Conservation (phyloP, 2,329 filamentous ascomycete genomes). For the Diaporthe sp. region DNA sequence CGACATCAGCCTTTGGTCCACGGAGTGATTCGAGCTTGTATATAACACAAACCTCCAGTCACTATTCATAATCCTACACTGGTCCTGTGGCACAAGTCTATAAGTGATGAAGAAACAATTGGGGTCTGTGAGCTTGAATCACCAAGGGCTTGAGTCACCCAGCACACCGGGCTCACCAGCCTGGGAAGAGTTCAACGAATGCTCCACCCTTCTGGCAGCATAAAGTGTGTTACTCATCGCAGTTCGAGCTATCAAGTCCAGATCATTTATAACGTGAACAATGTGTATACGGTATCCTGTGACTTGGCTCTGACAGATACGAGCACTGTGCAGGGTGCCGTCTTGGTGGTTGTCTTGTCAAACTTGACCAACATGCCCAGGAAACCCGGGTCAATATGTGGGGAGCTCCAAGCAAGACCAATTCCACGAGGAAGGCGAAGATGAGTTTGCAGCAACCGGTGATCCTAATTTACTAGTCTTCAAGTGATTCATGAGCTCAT, state of each 20-base stretch:
- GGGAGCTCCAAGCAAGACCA: too few relatives aligned
- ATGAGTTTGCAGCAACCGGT: too few relatives aligned
- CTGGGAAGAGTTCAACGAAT: neutral
- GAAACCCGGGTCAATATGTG: neutral
- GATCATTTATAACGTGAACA: neutral
- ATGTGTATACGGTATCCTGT: neutral
- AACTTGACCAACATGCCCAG: neutral
- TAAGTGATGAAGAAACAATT: neutral
- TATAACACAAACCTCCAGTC: neutral
- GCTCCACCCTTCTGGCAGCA: too few relatives aligned
- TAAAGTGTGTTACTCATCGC: fast-evolving
- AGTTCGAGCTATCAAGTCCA: neutral
- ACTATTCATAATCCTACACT: too few relatives aligned
- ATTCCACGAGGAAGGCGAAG: too few relatives aligned
- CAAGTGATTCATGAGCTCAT: too few relatives aligned
- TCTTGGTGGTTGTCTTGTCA: neutral
- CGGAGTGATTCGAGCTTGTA: neutral
- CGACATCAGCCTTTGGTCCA: neutral
- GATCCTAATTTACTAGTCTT: too few relatives aligned
- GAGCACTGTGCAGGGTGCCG: neutral
- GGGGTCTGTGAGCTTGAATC: too few relatives aligned
- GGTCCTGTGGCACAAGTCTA: neutral
- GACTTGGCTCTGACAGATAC: neutral
- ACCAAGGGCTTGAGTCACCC: neutral
- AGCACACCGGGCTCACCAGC: neutral